Evolutionary conservation across 2,329 filamentous ascomycete species (phyloP).

Genomic region (Trichoderma afroharzianum): DNA sequence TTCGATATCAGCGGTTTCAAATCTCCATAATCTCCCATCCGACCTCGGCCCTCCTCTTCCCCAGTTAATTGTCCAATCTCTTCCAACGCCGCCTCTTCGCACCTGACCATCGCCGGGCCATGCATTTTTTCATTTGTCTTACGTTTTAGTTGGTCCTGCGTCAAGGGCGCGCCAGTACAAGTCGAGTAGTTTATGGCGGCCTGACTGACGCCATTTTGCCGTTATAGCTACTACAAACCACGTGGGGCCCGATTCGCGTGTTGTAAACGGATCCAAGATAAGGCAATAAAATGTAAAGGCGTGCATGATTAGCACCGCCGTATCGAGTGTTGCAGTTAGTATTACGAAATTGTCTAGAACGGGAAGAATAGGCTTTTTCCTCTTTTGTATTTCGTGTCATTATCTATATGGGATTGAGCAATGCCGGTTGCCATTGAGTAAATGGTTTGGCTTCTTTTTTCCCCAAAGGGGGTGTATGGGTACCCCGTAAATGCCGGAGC

Average conservation of each 20-base stretch:
- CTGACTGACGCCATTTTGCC: background rate
- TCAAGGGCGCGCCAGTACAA: background rate
- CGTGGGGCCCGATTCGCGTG: background rate
- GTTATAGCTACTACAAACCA: background rate
- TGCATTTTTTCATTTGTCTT: constrained; percentile 3
- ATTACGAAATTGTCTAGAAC: background rate
- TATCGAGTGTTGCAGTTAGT: background rate
- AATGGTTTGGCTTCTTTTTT: background rate
- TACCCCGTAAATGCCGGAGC: no score
- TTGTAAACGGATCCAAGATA: background rate
- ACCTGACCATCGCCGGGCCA: background rate
- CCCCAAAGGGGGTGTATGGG: background rate
- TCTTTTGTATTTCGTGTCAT: background rate
- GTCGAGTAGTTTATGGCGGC: background rate
- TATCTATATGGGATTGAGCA: background rate
- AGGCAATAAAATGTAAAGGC: constrained; percentile 4
- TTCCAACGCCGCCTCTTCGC: background rate
- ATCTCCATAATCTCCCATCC: background rate
- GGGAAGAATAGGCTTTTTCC: background rate
- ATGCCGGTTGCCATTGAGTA: background rate
- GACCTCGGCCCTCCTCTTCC: background rate
- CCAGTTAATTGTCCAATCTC: background rate
- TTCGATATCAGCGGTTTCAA: background rate
- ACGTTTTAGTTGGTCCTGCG: background rate
- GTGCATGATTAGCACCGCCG: background rate